Percentiles rank a stretch among this genome's conserved stretches.
Conservation (phyloP, 768 basidiomycete species). For the Pleurotus platypus region DNA sequence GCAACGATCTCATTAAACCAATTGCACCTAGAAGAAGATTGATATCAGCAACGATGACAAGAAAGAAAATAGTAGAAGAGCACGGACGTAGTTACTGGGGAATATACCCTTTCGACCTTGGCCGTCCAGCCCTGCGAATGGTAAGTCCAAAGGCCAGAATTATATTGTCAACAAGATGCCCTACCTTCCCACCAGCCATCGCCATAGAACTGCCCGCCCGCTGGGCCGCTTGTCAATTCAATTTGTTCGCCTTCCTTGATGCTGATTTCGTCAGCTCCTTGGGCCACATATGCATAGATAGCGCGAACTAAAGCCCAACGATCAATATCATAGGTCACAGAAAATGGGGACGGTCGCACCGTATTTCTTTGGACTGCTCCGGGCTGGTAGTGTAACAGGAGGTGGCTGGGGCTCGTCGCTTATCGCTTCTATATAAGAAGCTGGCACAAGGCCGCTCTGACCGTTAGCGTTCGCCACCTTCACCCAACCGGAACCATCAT, state of each 20-base stretch:
- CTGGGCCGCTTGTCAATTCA: slow-evolving; percentile 58
- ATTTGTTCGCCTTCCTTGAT: slow-evolving; percentile 60
- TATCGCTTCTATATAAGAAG: slow-evolving; percentile 62
- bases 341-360: slow-evolving; percentile 37
- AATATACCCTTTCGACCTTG: slow-evolving; percentile 74
- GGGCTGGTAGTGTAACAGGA: slow-evolving; percentile 16
- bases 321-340: slow-evolving; percentile 5
- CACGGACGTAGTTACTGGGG: slow-evolving; percentile 83
- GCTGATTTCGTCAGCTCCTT: slow-evolving; percentile 67
- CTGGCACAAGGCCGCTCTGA: slow-evolving; percentile 74
- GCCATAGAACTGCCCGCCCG: slow-evolving; percentile 63
- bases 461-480: slow-evolving; percentile 63
- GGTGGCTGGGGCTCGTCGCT: slow-evolving; percentile 21
- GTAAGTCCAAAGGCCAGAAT: background rate
- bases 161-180: slow-evolving; percentile 13
- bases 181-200: slow-evolving; percentile 89
- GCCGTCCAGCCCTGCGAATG: slow-evolving; percentile 49
- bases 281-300: slow-evolving; percentile 75
- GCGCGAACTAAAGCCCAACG: slow-evolving; percentile 58
- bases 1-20: slow-evolving; percentile 24
- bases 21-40: slow-evolving; percentile 41
- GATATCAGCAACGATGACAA: slow-evolving; percentile 13
- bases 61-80: slow-evolving; percentile 8
- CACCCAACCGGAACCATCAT: slow-evolving; percentile 86
- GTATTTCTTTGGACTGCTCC: slow-evolving; percentile 34